Base-by-base conservation (phyloP, 108 stramenopile species). In the Cyclotella choctawhatcheeana region DNA sequence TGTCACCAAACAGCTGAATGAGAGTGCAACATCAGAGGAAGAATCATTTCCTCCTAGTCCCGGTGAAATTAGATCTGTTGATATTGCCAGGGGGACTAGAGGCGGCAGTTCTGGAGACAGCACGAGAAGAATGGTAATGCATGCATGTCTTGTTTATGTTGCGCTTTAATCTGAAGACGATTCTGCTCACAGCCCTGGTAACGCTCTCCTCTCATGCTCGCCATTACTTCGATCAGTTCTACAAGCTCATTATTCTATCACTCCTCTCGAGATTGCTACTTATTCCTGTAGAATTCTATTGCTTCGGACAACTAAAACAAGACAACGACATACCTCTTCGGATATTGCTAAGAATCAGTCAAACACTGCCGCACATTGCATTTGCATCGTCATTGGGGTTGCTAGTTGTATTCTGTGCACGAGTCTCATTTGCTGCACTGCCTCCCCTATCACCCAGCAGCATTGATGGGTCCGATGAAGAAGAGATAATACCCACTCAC, bases 31-130 rank as follows among this genome's bases (percentile, higher is more conserved):
- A 13, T 52, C 44, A 1, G 74, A 76, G 43, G 67, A 63, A 25
- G 52, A 27, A 40, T 67, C 58, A 31, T 76, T 67, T 68, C 44
- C 66, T 4, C 62, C 63, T n/a, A n/a, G n/a, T 44, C 74, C 74
- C 16, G 69, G 64, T 18, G 69, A 76, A 55, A 31, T 58, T 20
- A 76, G 75, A 64, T 64, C 61, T 44, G 63, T 64, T 40, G 60
- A 61, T 22, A 44, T 61, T 0, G 60, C 51, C 10, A 52, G 51
- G 20, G 56, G 50, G 30, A 51, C 30, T 58, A 72, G 70, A 37
- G 78, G 78, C 33, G 78, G 78, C 20, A 79, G 78, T 68, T 47
- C 71, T 29, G 78, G 78, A 35, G 78, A 79, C 53, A 62, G 67
- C 66, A 79, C 71, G 17, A 72, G 78, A 32, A 62, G 78, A 27